phyloP scores from a whole-genome alignment of 2,329 filamentous ascomycete genomes.

The Hypoxylon sp. region DNA sequence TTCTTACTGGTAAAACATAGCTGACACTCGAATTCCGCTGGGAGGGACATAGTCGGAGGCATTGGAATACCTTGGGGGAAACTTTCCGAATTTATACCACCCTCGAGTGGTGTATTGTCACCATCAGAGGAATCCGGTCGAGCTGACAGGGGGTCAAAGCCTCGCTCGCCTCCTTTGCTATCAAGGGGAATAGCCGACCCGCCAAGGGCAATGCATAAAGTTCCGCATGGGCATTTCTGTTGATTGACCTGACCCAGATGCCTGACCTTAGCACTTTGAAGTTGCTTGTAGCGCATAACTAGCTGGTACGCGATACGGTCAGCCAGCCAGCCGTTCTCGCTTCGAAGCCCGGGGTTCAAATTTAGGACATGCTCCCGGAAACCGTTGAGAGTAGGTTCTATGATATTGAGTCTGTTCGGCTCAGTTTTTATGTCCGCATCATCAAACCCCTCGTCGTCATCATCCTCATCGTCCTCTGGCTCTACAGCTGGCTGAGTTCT shows the following conservation, averaged over 20 bases:
- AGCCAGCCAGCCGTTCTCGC: conserved; percentile 73
- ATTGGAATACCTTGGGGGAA: conserved; percentile 87
- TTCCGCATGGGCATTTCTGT: conserved; percentile 71
- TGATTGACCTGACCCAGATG: conserved; percentile 73
- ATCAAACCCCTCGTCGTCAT: conserved; percentile 70
- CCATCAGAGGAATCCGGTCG: conserved; percentile 72
- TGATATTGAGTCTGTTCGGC: conserved; percentile 73
- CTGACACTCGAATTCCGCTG: conserved; percentile 90
- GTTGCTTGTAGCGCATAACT: conserved; percentile 80
- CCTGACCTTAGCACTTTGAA: conserved; percentile 78
- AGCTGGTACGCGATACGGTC: conserved; percentile 89
- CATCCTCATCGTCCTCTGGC: conserved; percentile 71
- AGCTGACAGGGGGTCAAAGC: conserved; percentile 69
- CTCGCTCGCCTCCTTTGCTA: conserved; percentile 70
- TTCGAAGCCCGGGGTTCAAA: conserved; percentile 78
- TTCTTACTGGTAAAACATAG: conserved; percentile 89
- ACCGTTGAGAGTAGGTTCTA: conserved; percentile 80
- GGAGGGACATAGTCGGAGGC: conserved; percentile 81
- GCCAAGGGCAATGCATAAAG: conserved; percentile 76
- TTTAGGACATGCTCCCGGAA: conserved; percentile 81
- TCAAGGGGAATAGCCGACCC: conserved; percentile 76
- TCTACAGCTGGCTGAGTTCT: conserved; percentile 61
- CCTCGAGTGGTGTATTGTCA: conserved; percentile 78
- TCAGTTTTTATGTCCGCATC: conserved; percentile 75
- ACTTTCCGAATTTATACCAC: conserved; percentile 77